These are phyloP conservation scores for Eleusine indica DNA, from an alignment of 176 grass and related monocot species.

Conservation along the genomic window DNA sequence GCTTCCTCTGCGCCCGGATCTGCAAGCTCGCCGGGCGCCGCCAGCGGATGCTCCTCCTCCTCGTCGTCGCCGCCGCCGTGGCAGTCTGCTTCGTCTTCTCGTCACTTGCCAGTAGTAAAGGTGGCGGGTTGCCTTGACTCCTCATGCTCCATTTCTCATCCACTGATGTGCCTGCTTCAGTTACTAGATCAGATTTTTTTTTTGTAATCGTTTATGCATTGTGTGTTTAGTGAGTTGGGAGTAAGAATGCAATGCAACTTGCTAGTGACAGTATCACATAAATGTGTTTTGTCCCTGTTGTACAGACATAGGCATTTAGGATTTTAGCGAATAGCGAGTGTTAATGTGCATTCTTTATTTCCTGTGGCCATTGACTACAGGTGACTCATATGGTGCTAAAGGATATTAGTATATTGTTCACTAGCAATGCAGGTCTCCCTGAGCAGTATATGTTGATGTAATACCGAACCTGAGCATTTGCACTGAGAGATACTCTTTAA, in stretches of 20 bases:
- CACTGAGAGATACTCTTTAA: not conserved
- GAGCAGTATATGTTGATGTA: slow-evolving; percentile 22
- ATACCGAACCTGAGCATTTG: not conserved
- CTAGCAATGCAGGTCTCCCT: not conserved
- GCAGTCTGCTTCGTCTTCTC: slow-evolving; percentile 58
- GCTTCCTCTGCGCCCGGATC: slow-evolving; percentile 65
- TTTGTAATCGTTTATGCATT: not conserved
- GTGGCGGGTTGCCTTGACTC: slow-evolving; percentile 34
- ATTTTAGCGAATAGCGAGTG: slow-evolving; percentile 3
- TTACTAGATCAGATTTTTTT: slow-evolving; percentile 7
- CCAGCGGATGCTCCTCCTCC: slow-evolving; percentile 74
- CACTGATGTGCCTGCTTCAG: not conserved
- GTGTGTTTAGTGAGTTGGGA: slow-evolving; percentile 16
- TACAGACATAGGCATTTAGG: not conserved
- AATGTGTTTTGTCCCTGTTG: not conserved
- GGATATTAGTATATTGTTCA: not conserved
- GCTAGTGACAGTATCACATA: not conserved
- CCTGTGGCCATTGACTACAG: not conserved
- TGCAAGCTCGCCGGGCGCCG: slow-evolving; percentile 65
- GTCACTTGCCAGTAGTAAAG: slow-evolving; percentile 70
- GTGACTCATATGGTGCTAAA: slow-evolving; percentile 25
- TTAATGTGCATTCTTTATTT: slow-evolving; percentile 28
- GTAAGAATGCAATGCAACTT: slow-evolving; percentile 27
- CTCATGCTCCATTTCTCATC: slow-evolving; percentile 22
- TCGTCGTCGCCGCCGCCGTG: slow-evolving; percentile 50